Base-by-base conservation (phyloP, 306 rosid genomes). In the Potentilla sterilis region DNA sequence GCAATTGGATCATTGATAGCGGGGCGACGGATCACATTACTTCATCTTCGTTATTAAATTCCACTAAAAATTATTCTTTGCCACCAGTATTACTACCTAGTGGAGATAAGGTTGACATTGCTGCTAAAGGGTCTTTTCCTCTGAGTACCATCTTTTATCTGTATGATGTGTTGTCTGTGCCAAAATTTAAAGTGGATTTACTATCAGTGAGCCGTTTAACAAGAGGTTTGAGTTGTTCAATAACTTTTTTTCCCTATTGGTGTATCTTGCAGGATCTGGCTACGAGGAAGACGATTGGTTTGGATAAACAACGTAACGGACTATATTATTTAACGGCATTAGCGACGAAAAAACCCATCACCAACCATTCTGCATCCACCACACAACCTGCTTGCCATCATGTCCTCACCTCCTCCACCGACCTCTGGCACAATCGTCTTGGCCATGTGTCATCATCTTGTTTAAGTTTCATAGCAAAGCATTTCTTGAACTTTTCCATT, bases 211-310 rank as follows among this genome's bases (percentile, higher is more conserved):
- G 22, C 6, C 58, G 22, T 0, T 5, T 52, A 0, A 52, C 58
- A 5, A 52, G 58, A 5, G 21, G 58, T 0, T 51, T 51, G 32
- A 48, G 51, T 32, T 71, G 75, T 19, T 71, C 2, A 7, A 9
- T 58, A 40, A 58, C 13, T 0, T 24, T 59, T 9, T 72, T 37
- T 14, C 75, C 49, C 1, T 72, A 51, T 52, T 72, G 49, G 51
- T 71, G 75, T 19, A 10, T 71, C 52, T 52, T 48, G 75, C 34
- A 52, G 9, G 44, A 72, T 18, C 65, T 52, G 2, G 75, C 10
- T n/a, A 67, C 19, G 35, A n/a, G 48, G 48, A 5, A 7, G 65
- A 52, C 7, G 13, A 72, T 72, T 51, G 75, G 65, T 52, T 72
- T 72, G 21, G 75, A 44, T 72, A 52, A 67, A 14, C 35, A 67